Evolutionary conservation across 306 rosid genomes (phyloP).

Genomic region (Geum urbanum): DNA sequence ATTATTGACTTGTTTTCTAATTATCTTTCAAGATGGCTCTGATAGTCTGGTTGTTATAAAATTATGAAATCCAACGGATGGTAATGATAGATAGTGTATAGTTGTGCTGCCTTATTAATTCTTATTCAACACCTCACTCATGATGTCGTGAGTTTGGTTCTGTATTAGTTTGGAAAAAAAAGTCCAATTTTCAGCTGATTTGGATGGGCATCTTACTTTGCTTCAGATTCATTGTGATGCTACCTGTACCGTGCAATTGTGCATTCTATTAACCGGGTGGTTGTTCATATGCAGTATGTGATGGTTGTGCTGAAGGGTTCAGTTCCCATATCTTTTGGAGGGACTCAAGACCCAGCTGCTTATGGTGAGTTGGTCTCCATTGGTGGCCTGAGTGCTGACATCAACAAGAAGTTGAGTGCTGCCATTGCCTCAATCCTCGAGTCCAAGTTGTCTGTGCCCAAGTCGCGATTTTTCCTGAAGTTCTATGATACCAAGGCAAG

Average conservation of each 20-base stretch:
- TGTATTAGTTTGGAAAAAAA: not conserved
- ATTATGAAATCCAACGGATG: not conserved
- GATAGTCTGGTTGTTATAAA: no score
- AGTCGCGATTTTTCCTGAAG: conserved; percentile 73
- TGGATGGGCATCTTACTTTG: not conserved
- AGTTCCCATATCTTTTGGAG: conserved; percentile 84
- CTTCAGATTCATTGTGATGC: not conserved
- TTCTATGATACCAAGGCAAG: conserved; percentile 89
- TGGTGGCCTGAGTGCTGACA: conserved; percentile 78
- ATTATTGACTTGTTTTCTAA: no score
- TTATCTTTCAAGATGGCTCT: no score
- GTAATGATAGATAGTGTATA: not conserved
- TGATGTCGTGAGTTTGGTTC: not conserved
- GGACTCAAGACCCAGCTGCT: conserved; percentile 86
- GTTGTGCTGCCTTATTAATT: no score
- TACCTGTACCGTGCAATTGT: not conserved
- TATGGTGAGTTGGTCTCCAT: conserved; percentile 93
- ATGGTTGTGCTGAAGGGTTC: conserved; percentile 96
- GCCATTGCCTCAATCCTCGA: conserved; percentile 71
- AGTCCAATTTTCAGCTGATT: no score
- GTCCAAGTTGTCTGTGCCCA: conserved; percentile 82
- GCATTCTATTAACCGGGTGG: not conserved
- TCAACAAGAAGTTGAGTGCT: conserved; percentile 87
- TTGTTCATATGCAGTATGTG: conserved; percentile 61
- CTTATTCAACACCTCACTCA: not conserved